Evolutionary conservation across 2,329 filamentous ascomycete species (phyloP).

Genomic region (Coniochaeta hoffmannii): DNA sequence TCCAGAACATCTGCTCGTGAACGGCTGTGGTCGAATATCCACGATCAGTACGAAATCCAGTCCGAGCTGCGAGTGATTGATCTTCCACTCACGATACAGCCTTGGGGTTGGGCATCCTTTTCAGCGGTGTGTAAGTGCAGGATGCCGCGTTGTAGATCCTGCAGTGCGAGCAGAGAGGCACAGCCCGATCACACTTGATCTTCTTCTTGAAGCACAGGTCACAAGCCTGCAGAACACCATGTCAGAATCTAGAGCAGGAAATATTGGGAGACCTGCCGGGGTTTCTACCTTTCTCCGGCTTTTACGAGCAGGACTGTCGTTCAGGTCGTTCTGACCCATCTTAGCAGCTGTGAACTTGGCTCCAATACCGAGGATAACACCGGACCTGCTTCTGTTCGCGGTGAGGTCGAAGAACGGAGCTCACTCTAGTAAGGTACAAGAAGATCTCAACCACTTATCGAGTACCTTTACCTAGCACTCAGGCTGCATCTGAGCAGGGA

Average conservation of each 20-base stretch:
- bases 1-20: neutral
- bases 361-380: neutral
- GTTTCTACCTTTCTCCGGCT: neutral
- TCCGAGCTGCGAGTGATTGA: neutral
- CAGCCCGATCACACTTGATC: conserved; percentile 37
- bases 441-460: too few species aligned
- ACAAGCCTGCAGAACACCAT: conserved; percentile 22
- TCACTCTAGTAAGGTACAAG: too few species aligned
- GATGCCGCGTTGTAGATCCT: conserved; percentile 33
- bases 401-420: too few species aligned
- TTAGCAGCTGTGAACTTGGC: neutral
- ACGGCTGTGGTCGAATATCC: neutral
- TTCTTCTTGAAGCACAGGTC: conserved; percentile 38
- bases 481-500: too few species aligned
- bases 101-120: neutral
- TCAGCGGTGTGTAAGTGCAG: neutral
- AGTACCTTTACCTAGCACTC: too few species aligned
- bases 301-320: neutral
- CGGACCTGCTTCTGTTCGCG: too few species aligned
- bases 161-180: conserved; percentile 36
- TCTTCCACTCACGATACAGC: neutral
- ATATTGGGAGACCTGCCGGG: neutral
- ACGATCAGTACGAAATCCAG: neutral
- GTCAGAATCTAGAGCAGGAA: neutral
- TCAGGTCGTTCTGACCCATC: neutral